These are phyloP conservation scores for Colletotrichum aenigma DNA, from an alignment of 2,329 filamentous ascomycete genomes.

Conservation along the genomic window DNA sequence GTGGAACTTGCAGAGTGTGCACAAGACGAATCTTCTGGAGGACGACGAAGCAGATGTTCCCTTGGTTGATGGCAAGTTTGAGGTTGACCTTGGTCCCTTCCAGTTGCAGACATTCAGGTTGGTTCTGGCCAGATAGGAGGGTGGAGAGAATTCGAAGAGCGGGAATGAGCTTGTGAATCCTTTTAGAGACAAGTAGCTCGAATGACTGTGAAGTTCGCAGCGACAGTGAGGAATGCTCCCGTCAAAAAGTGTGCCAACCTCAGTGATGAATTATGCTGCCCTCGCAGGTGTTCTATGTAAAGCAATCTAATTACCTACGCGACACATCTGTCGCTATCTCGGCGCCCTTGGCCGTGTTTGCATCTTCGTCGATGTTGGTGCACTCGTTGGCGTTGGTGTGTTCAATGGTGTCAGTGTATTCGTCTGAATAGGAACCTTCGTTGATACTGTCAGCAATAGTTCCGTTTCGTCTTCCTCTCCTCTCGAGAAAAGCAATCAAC, in stretches of 20 bases:
- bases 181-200: neutral
- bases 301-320: neutral
- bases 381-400: neutral
- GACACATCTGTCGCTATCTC: neutral
- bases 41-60: slow-evolving; percentile 61
- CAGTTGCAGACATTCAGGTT: slow-evolving; percentile 64
- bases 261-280: neutral
- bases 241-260: neutral
- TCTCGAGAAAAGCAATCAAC: slow-evolving; percentile 41
- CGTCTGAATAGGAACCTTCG: neutral
- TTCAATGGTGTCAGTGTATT: neutral
- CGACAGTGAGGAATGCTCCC: neutral
- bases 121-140: slow-evolving; percentile 21
- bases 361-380: neutral
- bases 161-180: neutral
- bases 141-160: neutral
- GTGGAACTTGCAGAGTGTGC: slow-evolving; percentile 57
- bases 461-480: slow-evolving; percentile 16
- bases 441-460: neutral
- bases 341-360: neutral
- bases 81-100: slow-evolving; percentile 59
- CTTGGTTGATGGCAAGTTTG: slow-evolving; percentile 34
- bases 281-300: neutral
- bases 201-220: neutral
- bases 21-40: slow-evolving; percentile 69